Base-by-base conservation (phyloP, 148 eudicot species). In the Tetragonia tetragonoides region DNA sequence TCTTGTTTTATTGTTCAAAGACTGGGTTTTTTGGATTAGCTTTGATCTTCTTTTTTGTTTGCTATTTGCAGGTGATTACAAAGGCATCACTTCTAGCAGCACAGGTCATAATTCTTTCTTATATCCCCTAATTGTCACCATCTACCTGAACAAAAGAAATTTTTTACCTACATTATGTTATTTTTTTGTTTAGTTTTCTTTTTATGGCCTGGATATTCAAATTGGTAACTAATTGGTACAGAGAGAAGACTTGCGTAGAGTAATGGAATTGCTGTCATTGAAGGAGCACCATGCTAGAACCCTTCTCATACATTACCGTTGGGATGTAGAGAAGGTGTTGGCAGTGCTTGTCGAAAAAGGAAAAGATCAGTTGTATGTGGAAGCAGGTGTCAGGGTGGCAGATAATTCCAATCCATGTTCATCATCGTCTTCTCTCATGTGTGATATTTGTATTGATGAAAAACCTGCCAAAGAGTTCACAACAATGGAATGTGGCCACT, bases 231-330 rank as follows among this genome's bases (percentile, higher is more conserved):
- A 57, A 71, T 59, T 69, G 11, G 75, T 76, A 77, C 85, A 92
- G 94, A 88, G 72, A 69, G 94, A 86, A 72, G 97, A 92, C 73
- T 81, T 92, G 86, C 86, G 81, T 66, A 90, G 83, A 75, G 87
- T 87, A 75, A 88, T 90, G 92, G 94, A 92, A 47, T 68, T 90
- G 83, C 80, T 92, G n/a, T 90, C 91, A 4, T 42, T 90, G 78
- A 88, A 78, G 70, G 97, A 92, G 79, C 92, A 92, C 74, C 90
- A 88, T 78, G 97, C 97, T 2, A 83, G 97, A 68, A 90, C 92
- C 54, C 82, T 92, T 44, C 94, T 92, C 49, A 90, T 92, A 75
- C 94, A 92, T 81, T 88, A 84, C 76, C 90, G 94, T 12, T 92
- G 97, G 97, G 87, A 92, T 82, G 91, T 87, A 69, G 89, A 90